Base-by-base conservation (phyloP, 2,329 filamentous ascomycete genomes). In the Phyllosticta ampelicida region DNA sequence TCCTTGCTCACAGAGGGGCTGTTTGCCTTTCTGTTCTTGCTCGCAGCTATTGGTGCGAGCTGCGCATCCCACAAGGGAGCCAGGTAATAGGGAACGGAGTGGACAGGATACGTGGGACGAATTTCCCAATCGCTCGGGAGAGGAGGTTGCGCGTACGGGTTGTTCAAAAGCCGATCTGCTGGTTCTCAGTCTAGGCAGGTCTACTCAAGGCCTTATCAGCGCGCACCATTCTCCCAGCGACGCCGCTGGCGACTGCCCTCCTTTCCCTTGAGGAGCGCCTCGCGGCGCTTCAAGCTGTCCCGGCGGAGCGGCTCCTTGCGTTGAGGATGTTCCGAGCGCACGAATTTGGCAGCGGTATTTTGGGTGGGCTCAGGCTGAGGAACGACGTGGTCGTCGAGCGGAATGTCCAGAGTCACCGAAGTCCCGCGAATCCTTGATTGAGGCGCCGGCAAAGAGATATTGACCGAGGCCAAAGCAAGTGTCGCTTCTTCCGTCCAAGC, bases 181-280 rank as follows among this genome's bases (percentile, higher is more conserved):
- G 10, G 44, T 30, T 48, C 36, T 29, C 26, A 23, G 55, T 18
- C 16, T 26, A 21, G 6, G 28, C 54, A 21, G 13, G 23, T 29
- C 36, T 29, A 16, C 9, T 21, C 28, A 19, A 11, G 18, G 13
- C 16, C 9, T 8, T 5, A 21, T 26, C 48, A 20, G 54, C 48
- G 55, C 64, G 51, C 70, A 95, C 90, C 89, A 72, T 97, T 99
- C 77, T 99, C 94, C 90, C 91, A 97, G 58, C 92, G 81, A 65
- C 92, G 86, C 54, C 92, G 80, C 66, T 92, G 85, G 36, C 92
- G 82, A 65, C 84, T 92, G 30, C 92, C 92, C 72, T 96, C 90
- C 65, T 95, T 95, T 59, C 92, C 92, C 75, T 90, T 95, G 29
- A 94, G 77, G 55, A 95, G 69, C 2, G 85, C 82, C 63, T 96